Evolutionary conservation across 2,329 filamentous ascomycete species (phyloP), one percentile per base, ranked within the genome.

Genomic region (Claviceps sp.): DNA sequence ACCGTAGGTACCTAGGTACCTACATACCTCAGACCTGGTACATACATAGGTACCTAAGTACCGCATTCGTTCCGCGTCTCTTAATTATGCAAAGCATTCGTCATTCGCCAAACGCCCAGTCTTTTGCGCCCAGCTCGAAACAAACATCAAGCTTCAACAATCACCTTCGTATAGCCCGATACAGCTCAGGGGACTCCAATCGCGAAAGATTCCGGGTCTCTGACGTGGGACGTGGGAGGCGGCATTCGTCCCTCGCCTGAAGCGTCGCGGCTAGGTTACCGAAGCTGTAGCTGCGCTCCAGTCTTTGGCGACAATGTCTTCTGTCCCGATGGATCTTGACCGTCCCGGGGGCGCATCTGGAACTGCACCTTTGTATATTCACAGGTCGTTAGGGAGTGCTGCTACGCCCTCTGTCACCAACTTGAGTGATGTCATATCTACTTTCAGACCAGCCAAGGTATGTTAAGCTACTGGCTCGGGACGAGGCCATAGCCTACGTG

Each of bases 381-480:
- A 73, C 8, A 70, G 77, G 20, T 72, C 71, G 11, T 58, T 77
- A 20, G 70, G 68, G 30, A 34, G 30, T 4, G 30, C 30, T 44
- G 59, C 61, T 46, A 69, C 64, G 51, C 59, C 70, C 42, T 70
- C 70, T 52, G 77, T 77, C 5, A 81, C 84, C 13, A 86, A 86
- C 63, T 77, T 95, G 51, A 77, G 80, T 61, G 88, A 95, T 61
- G 76, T 93, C 58, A 84, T 95, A 59, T 75, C 79, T 40, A 82
- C 77, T 51, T 95, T 88, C 65, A 78, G 87, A 49, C 88, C 91
- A 7, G 84, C 84, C 47, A 89, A 89, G 76, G 87, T 91, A 70
- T 59, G 69, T 52, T 11, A 13, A 22, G 42, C 18, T 7, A 38
- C 44, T 37, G 18, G 11, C 43, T 30, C 24, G 18, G 22, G 4